Evolutionary conservation across 495 filamentous ascomycete genomes (phyloP).

Genomic region (Penicillium bovifimosum): DNA sequence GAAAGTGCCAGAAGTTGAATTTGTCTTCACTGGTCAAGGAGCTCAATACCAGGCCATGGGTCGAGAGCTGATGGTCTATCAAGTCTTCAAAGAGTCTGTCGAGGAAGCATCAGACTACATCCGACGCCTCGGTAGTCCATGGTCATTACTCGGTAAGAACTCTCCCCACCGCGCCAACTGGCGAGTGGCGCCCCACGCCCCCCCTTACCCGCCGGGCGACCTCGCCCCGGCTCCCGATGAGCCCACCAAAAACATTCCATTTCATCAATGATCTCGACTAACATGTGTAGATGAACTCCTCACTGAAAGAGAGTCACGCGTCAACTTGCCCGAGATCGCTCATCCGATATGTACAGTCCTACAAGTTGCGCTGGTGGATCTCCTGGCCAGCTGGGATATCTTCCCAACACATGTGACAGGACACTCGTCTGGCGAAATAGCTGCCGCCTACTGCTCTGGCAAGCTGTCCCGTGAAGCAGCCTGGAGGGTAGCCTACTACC

Average conservation of each 20-base stretch:
- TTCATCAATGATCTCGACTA: constrained; percentile 11
- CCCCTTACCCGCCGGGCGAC: too few species aligned
- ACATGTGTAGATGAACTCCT: constrained; percentile 17
- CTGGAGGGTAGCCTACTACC: constrained; percentile 25
- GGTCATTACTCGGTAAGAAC: constrained; percentile 25
- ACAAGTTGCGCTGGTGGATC: constrained; percentile 39
- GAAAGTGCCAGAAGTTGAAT: constrained; percentile 12
- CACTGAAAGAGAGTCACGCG: constrained; percentile 10
- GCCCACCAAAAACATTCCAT: too few species aligned
- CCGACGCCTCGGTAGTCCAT: constrained; percentile 23
- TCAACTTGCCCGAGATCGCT: constrained; percentile 23
- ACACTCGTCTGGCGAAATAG: constrained; percentile 44
- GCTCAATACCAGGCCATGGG: constrained; percentile 34
- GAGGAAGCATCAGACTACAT: constrained; percentile 23
- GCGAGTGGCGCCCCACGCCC: too few species aligned
- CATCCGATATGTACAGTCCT: constrained; percentile 41
- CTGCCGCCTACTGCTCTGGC: constrained; percentile 25
- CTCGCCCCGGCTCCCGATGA: too few species aligned
- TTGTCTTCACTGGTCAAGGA: constrained; percentile 35
- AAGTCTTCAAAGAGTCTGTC: constrained; percentile 23
- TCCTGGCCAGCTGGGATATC: constrained; percentile 29
- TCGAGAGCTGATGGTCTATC: constrained; percentile 21
- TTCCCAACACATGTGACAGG: constrained; percentile 27
- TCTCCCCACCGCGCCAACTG: too few species aligned
- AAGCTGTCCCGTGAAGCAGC: constrained; percentile 19